Conservation (phyloP, 225 moss, liverwort and hornwort genomes). For the Lunularia cruciata region DNA sequence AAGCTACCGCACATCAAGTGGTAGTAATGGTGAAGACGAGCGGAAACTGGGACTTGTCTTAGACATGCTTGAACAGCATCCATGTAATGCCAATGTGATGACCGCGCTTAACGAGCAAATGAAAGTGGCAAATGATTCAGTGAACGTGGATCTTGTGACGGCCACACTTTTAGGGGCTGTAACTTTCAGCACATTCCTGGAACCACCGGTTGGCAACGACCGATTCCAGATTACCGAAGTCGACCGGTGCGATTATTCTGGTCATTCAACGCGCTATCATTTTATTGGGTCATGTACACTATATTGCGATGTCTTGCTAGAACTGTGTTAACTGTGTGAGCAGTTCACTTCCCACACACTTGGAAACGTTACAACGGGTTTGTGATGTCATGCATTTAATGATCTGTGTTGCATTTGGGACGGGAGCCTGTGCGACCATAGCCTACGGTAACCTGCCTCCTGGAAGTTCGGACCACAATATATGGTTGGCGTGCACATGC, state of each 20-base stretch:
- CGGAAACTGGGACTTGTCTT: too few relatives aligned
- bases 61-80: too few relatives aligned
- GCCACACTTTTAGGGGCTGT: constrained; percentile 15
- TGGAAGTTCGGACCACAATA: not conserved
- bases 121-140: constrained; percentile 3
- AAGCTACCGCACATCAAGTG: too few relatives aligned
- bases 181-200: constrained; percentile 16
- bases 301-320: not conserved
- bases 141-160: constrained; percentile 14
- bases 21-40: too few relatives aligned
- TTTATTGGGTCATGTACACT: constrained; percentile 24
- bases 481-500: constrained; percentile 15
- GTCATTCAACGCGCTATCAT: constrained; percentile 22
- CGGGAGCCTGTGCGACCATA: constrained; percentile 19
- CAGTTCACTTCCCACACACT: not conserved
- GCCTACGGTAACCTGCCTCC: constrained; percentile 15
- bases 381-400: constrained; percentile 4
- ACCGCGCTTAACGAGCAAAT: not conserved
- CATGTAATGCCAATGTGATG: not conserved
- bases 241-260: constrained; percentile 13
- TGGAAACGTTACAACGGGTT: not conserved
- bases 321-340: not conserved
- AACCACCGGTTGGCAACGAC: constrained; percentile 14
- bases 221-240: not conserved
- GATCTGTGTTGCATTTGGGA: constrained; percentile 4